Evolutionary conservation across 805 yeast species (phyloP).

Genomic region (Spathaspora girioi): DNA sequence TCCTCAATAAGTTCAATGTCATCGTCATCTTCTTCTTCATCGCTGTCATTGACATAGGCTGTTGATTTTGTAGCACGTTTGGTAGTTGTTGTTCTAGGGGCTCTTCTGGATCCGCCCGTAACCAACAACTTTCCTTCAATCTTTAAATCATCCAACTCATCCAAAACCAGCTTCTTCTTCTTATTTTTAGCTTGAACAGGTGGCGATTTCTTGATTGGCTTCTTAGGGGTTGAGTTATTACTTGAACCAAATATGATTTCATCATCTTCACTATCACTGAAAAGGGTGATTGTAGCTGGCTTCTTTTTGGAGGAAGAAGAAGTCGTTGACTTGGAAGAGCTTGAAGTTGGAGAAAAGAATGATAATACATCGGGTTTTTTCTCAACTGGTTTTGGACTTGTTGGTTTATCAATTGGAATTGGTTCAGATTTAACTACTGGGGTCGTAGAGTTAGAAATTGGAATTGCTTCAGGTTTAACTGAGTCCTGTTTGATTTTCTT

Average conservation of each 20-base stretch:
- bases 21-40: slow-evolving; percentile 17
- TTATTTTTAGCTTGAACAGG: background rate
- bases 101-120: background rate
- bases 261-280: slow-evolving; percentile 34
- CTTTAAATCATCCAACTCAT: slow-evolving; percentile 23
- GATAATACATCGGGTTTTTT: slow-evolving; percentile 18
- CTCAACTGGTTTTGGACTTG: slow-evolving; percentile 2
- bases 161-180: slow-evolving; percentile 11
- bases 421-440: slow-evolving; percentile 6
- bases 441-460: background rate
- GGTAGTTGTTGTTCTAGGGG: slow-evolving; percentile 5
- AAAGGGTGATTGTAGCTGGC: slow-evolving; percentile 11
- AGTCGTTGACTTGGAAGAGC: slow-evolving; percentile 3
- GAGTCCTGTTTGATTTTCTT: slow-evolving; percentile 11
- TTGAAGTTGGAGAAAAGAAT: slow-evolving; percentile 16
- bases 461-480: slow-evolving; percentile 9
- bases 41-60: slow-evolving; percentile 7
- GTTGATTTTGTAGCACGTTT: slow-evolving; percentile 3
- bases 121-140: slow-evolving; percentile 7
- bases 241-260: slow-evolving; percentile 16
- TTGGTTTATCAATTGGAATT: background rate
- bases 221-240: slow-evolving; percentile 8
- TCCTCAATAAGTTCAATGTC: slow-evolving; percentile 11
- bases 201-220: slow-evolving; percentile 6
- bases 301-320: slow-evolving; percentile 2